Conservation (phyloP, 164 flowering plant species). For the Stephania japonica region DNA sequence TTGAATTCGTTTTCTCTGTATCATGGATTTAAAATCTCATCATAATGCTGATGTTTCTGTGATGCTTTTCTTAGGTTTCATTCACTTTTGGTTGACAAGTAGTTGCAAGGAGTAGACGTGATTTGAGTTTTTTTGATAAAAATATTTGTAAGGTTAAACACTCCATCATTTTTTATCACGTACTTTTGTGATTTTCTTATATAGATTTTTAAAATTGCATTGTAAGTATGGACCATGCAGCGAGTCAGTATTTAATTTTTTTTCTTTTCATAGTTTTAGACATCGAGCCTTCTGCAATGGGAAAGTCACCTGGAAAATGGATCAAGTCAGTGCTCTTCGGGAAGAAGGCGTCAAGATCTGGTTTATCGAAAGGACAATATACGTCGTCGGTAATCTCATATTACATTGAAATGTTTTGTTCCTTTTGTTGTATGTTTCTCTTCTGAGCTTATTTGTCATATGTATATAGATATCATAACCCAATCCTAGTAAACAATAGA, state of each 20-base stretch:
- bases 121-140: neutral
- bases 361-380: slow-evolving; percentile 40
- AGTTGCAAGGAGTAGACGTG: neutral
- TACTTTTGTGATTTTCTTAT: neutral
- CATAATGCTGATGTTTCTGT: neutral
- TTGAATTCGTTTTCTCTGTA: neutral
- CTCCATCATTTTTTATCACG: neutral
- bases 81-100: neutral
- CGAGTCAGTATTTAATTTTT: slow-evolving; percentile 14
- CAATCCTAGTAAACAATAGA: neutral
- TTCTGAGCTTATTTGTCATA: neutral
- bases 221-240: neutral
- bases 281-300: slow-evolving; percentile 33
- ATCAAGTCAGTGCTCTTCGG: slow-evolving; percentile 63
- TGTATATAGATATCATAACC: neutral
- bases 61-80: neutral
- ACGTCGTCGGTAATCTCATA: slow-evolving; percentile 15
- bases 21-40: neutral
- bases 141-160: neutral
- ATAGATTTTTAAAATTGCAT: neutral
- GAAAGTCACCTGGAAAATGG: slow-evolving; percentile 73
- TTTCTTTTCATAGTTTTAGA: neutral
- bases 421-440: neutral
- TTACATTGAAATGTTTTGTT: neutral
- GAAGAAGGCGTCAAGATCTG: slow-evolving; percentile 62